Evolutionary conservation across 495 filamentous ascomycete species (phyloP).

Genomic region (Neurospora africana): DNA sequence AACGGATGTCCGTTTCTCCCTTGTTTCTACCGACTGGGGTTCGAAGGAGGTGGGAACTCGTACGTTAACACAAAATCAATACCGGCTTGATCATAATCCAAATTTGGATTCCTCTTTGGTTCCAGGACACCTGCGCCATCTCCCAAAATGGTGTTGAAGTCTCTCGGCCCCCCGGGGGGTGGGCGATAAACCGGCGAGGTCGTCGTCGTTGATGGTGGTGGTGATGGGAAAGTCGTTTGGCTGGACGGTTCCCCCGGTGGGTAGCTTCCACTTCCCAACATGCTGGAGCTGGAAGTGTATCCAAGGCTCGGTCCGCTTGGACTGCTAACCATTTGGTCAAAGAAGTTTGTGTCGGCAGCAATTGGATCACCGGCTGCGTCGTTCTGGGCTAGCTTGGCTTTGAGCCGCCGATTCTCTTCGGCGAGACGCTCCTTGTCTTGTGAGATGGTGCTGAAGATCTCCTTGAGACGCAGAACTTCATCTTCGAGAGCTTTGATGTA

Average conservation of each 20-base stretch:
- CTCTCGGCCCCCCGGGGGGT: neutral
- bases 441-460: constrained; percentile 48
- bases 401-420: constrained; percentile 71
- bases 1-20: neutral
- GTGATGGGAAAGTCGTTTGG: constrained; percentile 34
- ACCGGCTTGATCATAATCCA: constrained; percentile 81
- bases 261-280: constrained; percentile 46
- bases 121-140: constrained; percentile 6
- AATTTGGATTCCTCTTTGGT: constrained; percentile 25
- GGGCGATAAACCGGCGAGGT: constrained; percentile 2
- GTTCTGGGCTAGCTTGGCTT: constrained; percentile 60
- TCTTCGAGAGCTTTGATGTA: constrained; percentile 92
- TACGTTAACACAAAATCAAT: constrained; percentile 97
- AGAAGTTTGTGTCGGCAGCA: constrained; percentile 24
- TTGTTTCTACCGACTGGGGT: neutral
- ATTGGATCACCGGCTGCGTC: constrained; percentile 44
- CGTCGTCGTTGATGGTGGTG: constrained; percentile 30
- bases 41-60: constrained; percentile 31
- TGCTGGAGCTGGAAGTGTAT: constrained; percentile 45
- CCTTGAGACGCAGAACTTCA: constrained; percentile 65
- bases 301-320: constrained; percentile 34
- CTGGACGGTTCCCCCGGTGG: constrained; percentile 17
- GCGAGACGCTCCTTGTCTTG: constrained; percentile 54
- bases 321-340: constrained; percentile 37
- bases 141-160: constrained; percentile 9